phyloP scores from a whole-genome alignment of 2,329 filamentous ascomycete genomes.

The Didymella keratinophila region DNA sequence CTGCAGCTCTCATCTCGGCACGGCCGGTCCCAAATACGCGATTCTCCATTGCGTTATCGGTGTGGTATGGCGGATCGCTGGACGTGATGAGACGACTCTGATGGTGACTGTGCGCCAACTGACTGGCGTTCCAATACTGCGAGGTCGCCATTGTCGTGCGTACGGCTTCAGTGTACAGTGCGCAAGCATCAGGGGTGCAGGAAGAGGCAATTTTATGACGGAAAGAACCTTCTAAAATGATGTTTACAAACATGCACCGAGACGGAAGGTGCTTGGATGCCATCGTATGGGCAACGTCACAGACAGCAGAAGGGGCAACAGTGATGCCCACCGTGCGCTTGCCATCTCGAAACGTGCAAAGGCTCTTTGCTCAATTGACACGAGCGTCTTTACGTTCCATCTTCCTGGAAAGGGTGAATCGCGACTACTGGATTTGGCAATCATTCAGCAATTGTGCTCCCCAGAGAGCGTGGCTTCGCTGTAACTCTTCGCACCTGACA shows the following conservation, averaged over 20 bases:
- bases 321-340: background rate
- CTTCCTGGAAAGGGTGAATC: background rate
- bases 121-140: constrained; percentile 12
- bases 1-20: constrained; percentile 14
- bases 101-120: constrained; percentile 23
- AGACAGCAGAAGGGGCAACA: background rate
- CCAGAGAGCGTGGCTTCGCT: background rate
- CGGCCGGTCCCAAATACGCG: constrained; percentile 17
- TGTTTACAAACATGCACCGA: background rate
- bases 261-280: background rate
- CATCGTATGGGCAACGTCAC: background rate
- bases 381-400: background rate
- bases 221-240: background rate
- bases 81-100: constrained; percentile 16
- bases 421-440: background rate
- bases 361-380: background rate
- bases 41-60: constrained; percentile 21
- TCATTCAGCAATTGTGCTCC: background rate
- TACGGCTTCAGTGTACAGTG: background rate
- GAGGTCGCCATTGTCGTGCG: constrained; percentile 4
- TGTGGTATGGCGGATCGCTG: constrained; percentile 18
- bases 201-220: background rate
- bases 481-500: background rate
- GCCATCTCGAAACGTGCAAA: background rate
- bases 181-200: background rate